These are phyloP conservation scores for Arabis hirsuta DNA, from an alignment of 345 rosid genomes.

Conservation along the genomic window DNA sequence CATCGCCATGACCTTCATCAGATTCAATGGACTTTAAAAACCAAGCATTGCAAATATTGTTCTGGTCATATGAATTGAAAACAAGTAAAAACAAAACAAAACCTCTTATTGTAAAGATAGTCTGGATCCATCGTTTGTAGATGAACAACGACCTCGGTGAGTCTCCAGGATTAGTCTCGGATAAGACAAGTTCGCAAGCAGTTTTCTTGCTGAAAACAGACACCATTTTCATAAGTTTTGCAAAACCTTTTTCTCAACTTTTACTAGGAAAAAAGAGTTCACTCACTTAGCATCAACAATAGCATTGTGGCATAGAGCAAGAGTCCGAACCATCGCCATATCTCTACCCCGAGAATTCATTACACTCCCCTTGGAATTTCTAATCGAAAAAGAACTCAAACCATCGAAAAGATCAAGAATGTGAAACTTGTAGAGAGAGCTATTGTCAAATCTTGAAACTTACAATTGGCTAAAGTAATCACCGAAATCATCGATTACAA, in stretches of 20 bases:
- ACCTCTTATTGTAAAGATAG: conserved; percentile 69
- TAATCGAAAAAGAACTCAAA: neutral
- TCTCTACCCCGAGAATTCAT: conserved; percentile 80
- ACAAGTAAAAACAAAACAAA: neutral
- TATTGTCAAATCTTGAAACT: neutral
- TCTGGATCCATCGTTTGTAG: conserved; percentile 75
- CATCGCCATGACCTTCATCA: conserved; percentile 62
- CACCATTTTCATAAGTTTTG: neutral
- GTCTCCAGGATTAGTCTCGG: conserved; percentile 74
- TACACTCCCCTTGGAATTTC: conserved; percentile 63
- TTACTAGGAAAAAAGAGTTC: neutral
- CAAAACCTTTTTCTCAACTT: neutral
- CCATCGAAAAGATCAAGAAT: neutral
- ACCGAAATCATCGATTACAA: conserved; percentile 80
- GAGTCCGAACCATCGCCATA: conserved; percentile 73
- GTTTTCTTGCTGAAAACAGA: conserved; percentile 49
- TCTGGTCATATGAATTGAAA: neutral
- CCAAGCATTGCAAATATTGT: neutral
- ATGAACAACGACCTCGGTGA: conserved; percentile 70
- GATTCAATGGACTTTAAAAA: neutral
- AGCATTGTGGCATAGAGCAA: conserved; percentile 81
- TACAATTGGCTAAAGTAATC: conserved; percentile 72
- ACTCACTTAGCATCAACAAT: conserved; percentile 65
- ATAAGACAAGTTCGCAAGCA: conserved; percentile 59
- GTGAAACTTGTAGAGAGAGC: neutral